phyloP scores from a whole-genome alignment of 352 stramenopile genomes.

The Phytopythium aichiense region DNA sequence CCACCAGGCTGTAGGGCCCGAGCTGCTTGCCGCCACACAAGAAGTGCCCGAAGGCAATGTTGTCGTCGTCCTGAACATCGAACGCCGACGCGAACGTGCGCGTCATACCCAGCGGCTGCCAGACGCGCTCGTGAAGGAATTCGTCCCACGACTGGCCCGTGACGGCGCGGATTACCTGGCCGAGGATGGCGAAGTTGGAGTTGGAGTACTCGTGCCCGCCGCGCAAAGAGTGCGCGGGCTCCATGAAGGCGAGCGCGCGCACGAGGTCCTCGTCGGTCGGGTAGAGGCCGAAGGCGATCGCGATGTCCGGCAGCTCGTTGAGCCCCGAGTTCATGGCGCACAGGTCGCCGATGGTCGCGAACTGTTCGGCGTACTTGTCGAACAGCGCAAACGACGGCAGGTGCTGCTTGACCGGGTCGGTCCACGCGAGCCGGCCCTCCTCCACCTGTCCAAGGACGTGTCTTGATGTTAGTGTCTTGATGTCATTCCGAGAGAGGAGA shows the following conservation, averaged over 20 bases:
- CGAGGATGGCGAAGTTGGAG: conserved; percentile 57
- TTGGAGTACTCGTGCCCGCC: conserved; percentile 58
- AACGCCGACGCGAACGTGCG: conserved; percentile 40
- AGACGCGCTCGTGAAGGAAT: conserved; percentile 47
- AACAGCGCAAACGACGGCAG: conserved; percentile 42
- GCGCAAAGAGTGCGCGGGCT: conserved; percentile 38
- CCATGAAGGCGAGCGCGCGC: conserved; percentile 25
- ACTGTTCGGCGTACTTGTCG: conserved; percentile 55
- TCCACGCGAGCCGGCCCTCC: conserved; percentile 46
- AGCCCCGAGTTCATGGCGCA: conserved; percentile 60
- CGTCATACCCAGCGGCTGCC: conserved; percentile 52
- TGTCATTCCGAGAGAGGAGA: not conserved
- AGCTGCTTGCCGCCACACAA: conserved; percentile 35
- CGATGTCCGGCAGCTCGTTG: conserved; percentile 19
- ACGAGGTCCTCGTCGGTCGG: conserved; percentile 34
- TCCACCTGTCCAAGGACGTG: conserved; percentile 22
- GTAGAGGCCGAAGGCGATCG: conserved; percentile 29
- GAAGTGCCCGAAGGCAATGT: conserved; percentile 43
- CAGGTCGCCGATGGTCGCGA: conserved; percentile 48
- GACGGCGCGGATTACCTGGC: conserved; percentile 51
- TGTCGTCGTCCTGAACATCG: conserved; percentile 18
- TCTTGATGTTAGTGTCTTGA: too few relatives aligned
- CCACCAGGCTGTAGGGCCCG: conserved; percentile 40
- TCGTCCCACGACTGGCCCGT: conserved; percentile 40
- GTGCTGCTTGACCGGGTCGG: conserved; percentile 52